These are phyloP conservation scores for Pisolithus albus DNA, from an alignment of 768 basidiomycete genomes.

Conservation along the genomic window DNA sequence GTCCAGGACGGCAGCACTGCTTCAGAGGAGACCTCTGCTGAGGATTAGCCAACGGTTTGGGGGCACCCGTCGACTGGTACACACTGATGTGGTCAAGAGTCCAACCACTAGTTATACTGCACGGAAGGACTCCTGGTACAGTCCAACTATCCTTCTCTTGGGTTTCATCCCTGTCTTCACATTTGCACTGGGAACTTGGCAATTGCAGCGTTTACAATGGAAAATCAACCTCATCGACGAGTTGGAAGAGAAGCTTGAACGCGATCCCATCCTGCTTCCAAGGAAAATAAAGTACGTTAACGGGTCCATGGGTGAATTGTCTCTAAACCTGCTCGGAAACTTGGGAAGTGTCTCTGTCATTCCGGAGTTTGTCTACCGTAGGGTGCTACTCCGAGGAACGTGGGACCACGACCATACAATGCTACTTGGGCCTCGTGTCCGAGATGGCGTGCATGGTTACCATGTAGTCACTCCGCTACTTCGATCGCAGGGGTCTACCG, in stretches of 20 bases:
- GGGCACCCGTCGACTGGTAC: slow-evolving; percentile 8
- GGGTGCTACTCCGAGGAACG: slow-evolving; percentile 68
- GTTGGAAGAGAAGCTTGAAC: slow-evolving; percentile 80
- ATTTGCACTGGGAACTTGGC: slow-evolving; percentile 88
- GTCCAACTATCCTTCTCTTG: slow-evolving; percentile 64
- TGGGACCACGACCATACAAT: slow-evolving; percentile 79
- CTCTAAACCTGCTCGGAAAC: slow-evolving; percentile 13
- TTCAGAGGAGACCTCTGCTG: slow-evolving; percentile 4
- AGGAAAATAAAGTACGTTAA: slow-evolving; percentile 73
- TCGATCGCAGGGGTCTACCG: slow-evolving; percentile 71
- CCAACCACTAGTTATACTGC: slow-evolving; percentile 49
- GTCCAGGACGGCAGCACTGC: slow-evolving; percentile 7
- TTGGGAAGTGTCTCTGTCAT: slow-evolving; percentile 56
- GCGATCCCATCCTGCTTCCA: slow-evolving; percentile 73
- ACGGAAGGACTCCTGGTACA: slow-evolving; percentile 55
- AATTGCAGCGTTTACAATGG: slow-evolving; percentile 90
- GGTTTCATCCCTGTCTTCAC: slow-evolving; percentile 88
- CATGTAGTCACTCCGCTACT: slow-evolving; percentile 83
- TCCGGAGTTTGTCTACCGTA: slow-evolving; percentile 85
- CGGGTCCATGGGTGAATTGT: slow-evolving; percentile 11
- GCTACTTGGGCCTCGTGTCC: slow-evolving; percentile 78
- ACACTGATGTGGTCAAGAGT: slow-evolving; percentile 10
- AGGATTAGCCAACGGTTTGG: slow-evolving; percentile 8
- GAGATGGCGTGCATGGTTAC: slow-evolving; percentile 82
- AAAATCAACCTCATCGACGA: slow-evolving; percentile 92